Evolutionary conservation across 345 rosid species (phyloP), one percentile per base, ranked within the genome.

Genomic region (Anacardium occidentale): DNA sequence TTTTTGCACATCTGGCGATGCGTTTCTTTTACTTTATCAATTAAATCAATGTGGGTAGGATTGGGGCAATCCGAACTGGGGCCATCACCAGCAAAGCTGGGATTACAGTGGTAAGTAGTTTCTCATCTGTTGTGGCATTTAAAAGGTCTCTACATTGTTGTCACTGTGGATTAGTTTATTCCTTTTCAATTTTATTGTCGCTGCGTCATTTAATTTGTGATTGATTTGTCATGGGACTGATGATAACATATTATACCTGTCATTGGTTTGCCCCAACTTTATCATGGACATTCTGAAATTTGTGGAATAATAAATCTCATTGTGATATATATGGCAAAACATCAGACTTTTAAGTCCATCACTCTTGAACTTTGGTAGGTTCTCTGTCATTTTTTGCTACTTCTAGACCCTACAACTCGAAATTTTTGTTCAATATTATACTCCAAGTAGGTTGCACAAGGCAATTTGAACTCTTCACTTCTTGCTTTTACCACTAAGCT

Each of bases 21-120:
- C 10, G 14, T 8, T 9, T 53, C 52, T 50, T 20, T 65, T 44
- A 17, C 15, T 67, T 52, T 12, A 45, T 25, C 15, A 25, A 26
- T 47, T 10, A 45, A 70, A 70, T 29, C 64, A 45, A 55, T 48
- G 15, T 21, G 72, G 78, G 59, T 75, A 94, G 98, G 98, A 90
- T 73, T 91, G 96, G 96, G 63, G 71, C 68, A 91, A 85, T 73
- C 76, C 81, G 22, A 86, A 85, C 78, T 91, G 89, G 89, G 83
- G 73, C 34, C 81, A 89, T 77, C 93, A 89, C 22, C 92, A 89
- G 25, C 95, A 87, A 82, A 82, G 80, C 74, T 85, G 84, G 80
- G 77, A 80, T 45, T 79, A 85, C 69, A 80, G 77, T 76, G 88
- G 88, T 89, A 37, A 21, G 25, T 10, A 13, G 17, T 32, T 61